These are phyloP conservation scores for Gossypium arboreum DNA, from an alignment of 345 rosid genomes.

Conservation along the genomic window DNA sequence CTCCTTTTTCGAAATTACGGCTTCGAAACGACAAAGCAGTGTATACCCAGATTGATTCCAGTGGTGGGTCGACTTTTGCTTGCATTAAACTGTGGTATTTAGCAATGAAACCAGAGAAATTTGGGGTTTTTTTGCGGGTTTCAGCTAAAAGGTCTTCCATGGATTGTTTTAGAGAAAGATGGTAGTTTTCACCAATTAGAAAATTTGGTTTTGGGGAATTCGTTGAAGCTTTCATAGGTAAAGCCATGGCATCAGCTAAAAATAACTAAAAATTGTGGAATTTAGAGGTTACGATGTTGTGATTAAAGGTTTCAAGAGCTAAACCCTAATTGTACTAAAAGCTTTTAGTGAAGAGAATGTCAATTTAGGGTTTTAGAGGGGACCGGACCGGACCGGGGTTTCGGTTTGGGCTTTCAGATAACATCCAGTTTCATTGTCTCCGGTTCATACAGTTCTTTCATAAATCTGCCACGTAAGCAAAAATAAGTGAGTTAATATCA, in stretches of 20 bases:
- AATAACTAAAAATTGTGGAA: neutral
- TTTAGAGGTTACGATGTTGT: neutral
- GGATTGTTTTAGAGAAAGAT: constrained; percentile 26
- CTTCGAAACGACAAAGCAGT: constrained; percentile 34
- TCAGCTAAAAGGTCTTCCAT: constrained; percentile 32
- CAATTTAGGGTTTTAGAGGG: neutral
- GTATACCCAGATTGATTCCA: constrained; percentile 55
- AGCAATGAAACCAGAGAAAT: constrained; percentile 29
- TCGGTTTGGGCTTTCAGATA: neutral
- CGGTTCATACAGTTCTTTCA: neutral
- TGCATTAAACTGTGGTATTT: constrained; percentile 40
- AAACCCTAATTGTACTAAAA: neutral
- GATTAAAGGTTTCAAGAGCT: neutral
- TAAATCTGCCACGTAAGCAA: no score
- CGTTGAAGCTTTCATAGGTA: neutral
- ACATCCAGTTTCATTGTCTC: neutral
- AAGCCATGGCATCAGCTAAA: constrained; percentile 14
- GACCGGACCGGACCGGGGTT: neutral
- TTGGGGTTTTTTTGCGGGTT: constrained; percentile 25
- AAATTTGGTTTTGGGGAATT: constrained; percentile 5
- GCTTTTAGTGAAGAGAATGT: neutral
- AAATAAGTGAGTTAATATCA: no score
- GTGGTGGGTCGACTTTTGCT: constrained; percentile 46
- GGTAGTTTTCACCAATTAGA: constrained; percentile 31
- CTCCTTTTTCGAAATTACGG: constrained; percentile 20